Evolutionary conservation across 768 basidiomycete species (phyloP), one percentile per base, ranked within the genome.

Genomic region (Lepiota brunneoincarnata): DNA sequence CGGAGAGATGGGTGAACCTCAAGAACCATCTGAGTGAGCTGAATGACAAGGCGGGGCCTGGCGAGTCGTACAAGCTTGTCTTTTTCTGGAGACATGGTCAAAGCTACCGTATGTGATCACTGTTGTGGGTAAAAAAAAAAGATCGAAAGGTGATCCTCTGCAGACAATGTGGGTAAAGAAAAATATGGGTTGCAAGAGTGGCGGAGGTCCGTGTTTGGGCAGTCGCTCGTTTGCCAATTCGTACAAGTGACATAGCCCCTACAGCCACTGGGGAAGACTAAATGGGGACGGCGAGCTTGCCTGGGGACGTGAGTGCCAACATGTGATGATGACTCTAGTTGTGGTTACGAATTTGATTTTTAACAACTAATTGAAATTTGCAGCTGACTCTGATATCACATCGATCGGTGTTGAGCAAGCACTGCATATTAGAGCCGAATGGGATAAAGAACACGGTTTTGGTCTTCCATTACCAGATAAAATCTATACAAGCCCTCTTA

Each of bases 41-140:
- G 52, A 85, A 87, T 54, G 56, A 61, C 1, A 57, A 59, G 2
- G 75, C 79, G 1, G 64, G 67, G 1, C 46, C 61, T 0, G 70
- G 67, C 1, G 72, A 71, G 20, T 67, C 67, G 10, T 85, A 84
- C 69, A 91, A 90, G 60, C 71, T 87, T 11, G 70, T 91, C 51
- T 79, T 86, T 54, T 66, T 90, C 1, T 80, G 79, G 2, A 73
- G 89, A 58, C 89, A 92, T 57, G 89, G 89, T 1, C 72, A 91
- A 66, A 89, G 87, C 51, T 80, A 76, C 60, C 88, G 88, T 89
- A 65, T 59, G 86, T 71, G 7, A 3, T 60, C 31, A 41, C 14
- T 47, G 11, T 42, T 41, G 34, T 31, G 9, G 54, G 24, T 47
- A 21, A 14, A 26, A 31, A 21, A 51, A 40, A 15, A 11, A 42